phyloP scores from a whole-genome alignment of 2,329 filamentous ascomycete species.

The Cordyceps militaris region DNA sequence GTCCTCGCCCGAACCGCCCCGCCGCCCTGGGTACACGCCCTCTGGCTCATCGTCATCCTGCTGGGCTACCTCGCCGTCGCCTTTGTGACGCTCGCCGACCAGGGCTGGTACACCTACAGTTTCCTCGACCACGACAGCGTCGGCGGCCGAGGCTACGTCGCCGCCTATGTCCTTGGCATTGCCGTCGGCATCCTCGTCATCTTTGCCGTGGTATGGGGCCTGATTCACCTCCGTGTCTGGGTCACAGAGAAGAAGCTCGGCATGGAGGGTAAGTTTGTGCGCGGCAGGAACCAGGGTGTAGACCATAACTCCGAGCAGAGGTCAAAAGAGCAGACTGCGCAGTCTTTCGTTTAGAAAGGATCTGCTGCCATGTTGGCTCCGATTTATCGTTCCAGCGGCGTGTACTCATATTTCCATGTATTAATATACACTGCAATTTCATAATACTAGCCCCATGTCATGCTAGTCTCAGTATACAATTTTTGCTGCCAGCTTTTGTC shows the following conservation, averaged over 20 bases:
- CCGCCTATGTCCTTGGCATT: slow-evolving; percentile 51
- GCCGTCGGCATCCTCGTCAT: slow-evolving; percentile 44
- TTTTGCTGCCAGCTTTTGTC: background rate
- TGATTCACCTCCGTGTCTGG: slow-evolving; percentile 45
- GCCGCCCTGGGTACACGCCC: slow-evolving; percentile 55
- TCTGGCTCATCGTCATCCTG: slow-evolving; percentile 62
- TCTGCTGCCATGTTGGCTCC: background rate
- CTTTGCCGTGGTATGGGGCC: slow-evolving; percentile 43
- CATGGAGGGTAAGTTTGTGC: slow-evolving; percentile 35
- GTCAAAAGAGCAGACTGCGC: background rate
- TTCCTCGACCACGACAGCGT: slow-evolving; percentile 64
- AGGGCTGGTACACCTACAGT: slow-evolving; percentile 68
- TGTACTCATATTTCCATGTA: background rate
- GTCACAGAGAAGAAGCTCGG: slow-evolving; percentile 41
- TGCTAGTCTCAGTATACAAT: slow-evolving; percentile 6
- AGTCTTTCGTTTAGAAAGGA: background rate
- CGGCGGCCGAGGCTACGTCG: slow-evolving; percentile 42
- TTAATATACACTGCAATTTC: background rate
- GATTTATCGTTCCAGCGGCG: background rate
- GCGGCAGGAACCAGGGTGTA: background rate
- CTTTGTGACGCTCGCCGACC: slow-evolving; percentile 62
- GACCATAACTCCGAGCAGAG: background rate
- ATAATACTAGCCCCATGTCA: background rate
- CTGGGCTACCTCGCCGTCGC: slow-evolving; percentile 66
- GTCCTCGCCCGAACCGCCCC: slow-evolving; percentile 58